A percentile compares a stretch with the other conserved stretches of the same genome.
Evolutionary conservation across 1,284 basidiomycete species (phyloP).

Genomic region (Golubevia pallescens): DNA sequence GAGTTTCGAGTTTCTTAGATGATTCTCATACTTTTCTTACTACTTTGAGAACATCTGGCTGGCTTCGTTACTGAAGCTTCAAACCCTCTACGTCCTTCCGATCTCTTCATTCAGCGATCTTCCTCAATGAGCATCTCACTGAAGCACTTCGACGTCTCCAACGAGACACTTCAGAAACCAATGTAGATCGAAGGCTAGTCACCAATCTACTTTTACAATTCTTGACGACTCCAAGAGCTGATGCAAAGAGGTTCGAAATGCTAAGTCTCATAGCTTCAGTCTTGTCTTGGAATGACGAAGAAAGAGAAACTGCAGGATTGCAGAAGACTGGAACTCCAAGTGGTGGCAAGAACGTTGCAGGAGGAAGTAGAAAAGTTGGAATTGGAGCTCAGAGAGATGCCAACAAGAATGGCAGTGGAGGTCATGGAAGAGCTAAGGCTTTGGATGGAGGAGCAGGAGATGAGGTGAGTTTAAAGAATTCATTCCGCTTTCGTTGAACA

Average conservation of each 20-base stretch:
- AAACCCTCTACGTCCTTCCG: not conserved
- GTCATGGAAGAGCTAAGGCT: not conserved
- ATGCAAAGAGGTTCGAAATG: constrained; percentile 97
- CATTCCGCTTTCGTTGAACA: not conserved
- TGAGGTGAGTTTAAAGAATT: constrained; percentile 20
- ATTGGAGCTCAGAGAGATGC: not conserved
- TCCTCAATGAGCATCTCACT: constrained; percentile 95
- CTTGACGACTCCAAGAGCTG: constrained; percentile 84
- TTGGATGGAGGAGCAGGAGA: constrained; percentile 19
- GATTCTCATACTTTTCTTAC: no score
- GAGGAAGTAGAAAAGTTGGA: not conserved
- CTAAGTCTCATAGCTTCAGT: constrained; percentile 84
- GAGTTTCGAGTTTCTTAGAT: not conserved
- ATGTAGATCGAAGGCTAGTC: constrained; percentile 88
- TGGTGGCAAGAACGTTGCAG: constrained; percentile 2
- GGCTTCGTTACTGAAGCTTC: not conserved
- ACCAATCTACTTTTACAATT: constrained; percentile 94
- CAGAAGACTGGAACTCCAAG: constrained; percentile 65
- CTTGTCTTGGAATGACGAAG: constrained; percentile 84
- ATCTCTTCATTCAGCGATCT: not conserved
- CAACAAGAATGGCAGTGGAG: not conserved
- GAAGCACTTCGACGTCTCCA: constrained; percentile 92
- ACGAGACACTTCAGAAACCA: constrained; percentile 81
- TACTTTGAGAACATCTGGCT: no score
- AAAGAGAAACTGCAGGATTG: constrained; percentile 87